Conservation (phyloP, 2,329 filamentous ascomycete species). For the Hymenoscyphus occultus region DNA sequence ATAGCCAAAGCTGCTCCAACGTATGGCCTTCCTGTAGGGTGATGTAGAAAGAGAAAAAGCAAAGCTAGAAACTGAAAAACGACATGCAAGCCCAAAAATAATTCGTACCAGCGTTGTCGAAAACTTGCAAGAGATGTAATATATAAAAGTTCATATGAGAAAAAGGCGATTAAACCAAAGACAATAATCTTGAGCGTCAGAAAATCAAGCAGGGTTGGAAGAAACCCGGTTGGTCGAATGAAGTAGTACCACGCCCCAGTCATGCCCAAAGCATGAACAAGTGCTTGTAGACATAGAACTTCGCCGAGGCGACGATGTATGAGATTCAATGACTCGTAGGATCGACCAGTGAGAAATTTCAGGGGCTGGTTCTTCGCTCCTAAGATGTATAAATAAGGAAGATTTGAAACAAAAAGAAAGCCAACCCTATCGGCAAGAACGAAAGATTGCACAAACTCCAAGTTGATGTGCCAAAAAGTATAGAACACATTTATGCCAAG, state of each 20-base stretch:
- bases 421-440: constrained; percentile 43
- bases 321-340: constrained; percentile 64
- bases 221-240: constrained; percentile 48
- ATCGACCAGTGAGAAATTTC: constrained; percentile 57
- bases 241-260: constrained; percentile 51
- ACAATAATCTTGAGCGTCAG: constrained; percentile 51
- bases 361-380: constrained; percentile 66
- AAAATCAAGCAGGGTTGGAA: constrained; percentile 44
- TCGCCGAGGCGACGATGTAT: constrained; percentile 63
- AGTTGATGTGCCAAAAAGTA: constrained; percentile 50
- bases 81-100: constrained; percentile 59
- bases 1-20: constrained; percentile 52
- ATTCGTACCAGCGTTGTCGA: constrained; percentile 58
- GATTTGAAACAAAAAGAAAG: constrained; percentile 45
- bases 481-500: constrained; percentile 56
- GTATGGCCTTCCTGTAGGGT: constrained; percentile 50
- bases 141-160: constrained; percentile 59
- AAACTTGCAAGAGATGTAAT: constrained; percentile 59
- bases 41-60: constrained; percentile 58
- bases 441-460: constrained; percentile 50
- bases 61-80: constrained; percentile 54
- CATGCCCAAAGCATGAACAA: constrained; percentile 56
- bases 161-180: constrained; percentile 52
- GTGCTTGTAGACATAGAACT: constrained; percentile 56
- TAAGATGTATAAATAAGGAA: constrained; percentile 58